Percentiles rank a stretch among this genome's conserved stretches.
phyloP scores from a whole-genome alignment of 352 stramenopile genomes.

The Pythium oligandrum region DNA sequence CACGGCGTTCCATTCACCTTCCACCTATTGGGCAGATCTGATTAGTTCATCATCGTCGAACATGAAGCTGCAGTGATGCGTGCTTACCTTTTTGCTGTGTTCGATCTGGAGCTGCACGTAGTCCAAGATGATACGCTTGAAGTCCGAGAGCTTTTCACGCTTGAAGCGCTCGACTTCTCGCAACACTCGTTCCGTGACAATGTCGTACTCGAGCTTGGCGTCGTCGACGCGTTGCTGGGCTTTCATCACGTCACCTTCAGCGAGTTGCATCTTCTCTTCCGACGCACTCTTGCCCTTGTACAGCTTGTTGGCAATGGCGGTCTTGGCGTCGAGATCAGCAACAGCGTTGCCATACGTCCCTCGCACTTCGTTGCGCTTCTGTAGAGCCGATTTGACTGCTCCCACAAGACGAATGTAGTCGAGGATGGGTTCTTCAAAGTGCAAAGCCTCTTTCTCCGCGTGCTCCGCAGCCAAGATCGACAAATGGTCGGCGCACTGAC shows the following conservation, averaged over 20 bases:
- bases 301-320: slow-evolving; percentile 50
- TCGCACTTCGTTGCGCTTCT: slow-evolving; percentile 91
- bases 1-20: slow-evolving; percentile 75
- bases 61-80: background rate
- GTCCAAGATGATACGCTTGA: slow-evolving; percentile 94
- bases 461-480: slow-evolving; percentile 90
- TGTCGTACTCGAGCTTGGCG: slow-evolving; percentile 91
- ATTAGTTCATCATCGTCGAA: background rate
- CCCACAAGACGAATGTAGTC: slow-evolving; percentile 96
- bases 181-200: slow-evolving; percentile 92
- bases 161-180: slow-evolving; percentile 98
- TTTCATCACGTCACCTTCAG: slow-evolving; percentile 67
- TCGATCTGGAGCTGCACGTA: slow-evolving; percentile 97
- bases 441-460: slow-evolving; percentile 87
- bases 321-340: slow-evolving; percentile 86
- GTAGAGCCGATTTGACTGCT: slow-evolving; percentile 91
- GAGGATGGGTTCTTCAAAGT: slow-evolving; percentile 95
- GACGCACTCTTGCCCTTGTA: slow-evolving; percentile 55
- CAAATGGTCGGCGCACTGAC: slow-evolving; percentile 90
- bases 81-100: slow-evolving; percentile 90
- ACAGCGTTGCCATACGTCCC: slow-evolving; percentile 84
- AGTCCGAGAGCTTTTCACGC: slow-evolving; percentile 92
- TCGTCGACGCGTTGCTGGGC: slow-evolving; percentile 85
- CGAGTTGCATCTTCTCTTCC: slow-evolving; percentile 88
- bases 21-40: slow-evolving; percentile 24